Evolutionary conservation across 805 yeast genomes (phyloP), one percentile per base, ranked within the genome.

Genomic region (Vanderwaltozyma yarrowii): DNA sequence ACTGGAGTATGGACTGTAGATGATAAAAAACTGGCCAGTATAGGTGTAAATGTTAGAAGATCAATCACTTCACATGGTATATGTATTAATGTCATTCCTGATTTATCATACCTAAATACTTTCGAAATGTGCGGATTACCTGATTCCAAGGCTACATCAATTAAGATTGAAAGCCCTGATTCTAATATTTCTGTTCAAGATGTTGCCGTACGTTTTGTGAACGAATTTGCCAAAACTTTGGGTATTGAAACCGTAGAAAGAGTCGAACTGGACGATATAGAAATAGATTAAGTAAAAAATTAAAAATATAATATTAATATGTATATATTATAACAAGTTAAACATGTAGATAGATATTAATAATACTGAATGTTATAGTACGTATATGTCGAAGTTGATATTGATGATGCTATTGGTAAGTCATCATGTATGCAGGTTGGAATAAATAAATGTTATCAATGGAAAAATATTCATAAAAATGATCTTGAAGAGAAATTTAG

Each of bases 41-140:
- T 94, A 4, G 98, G 98, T 0, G 76, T 89, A 36, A 87, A 86
- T 51, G 78, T 89, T 6, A 79, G 86, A 44, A 65, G 96, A 41
- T 77, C 82, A 11, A 71, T 92, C 24, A 85, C 96, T 0, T 77
- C 92, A 1, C 95, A 88, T 62, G 98, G 99, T 0, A 67, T 89
- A 13, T 84, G 89, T 1, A 70, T 92, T 32, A 92, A 92, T 54
- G 78, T 83, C 2, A 44, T 53, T 24, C 86, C 95, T 0, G 87
- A 87, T 50, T 66, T 86, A 32, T 68, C 73, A 28, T 82, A 71
- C 60, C 69, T 89, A 49, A 80, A 85, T 42, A 66, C 68, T 23
- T 74, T 84, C 45, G 78, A 76, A 5, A 84, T 94, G 70, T 92
- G 98, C 64, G 97, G 97, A 1, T 64, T 88, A 25, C 75, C 80